Evolutionary conservation across 371 early-diverging fungal species (phyloP).

Genomic region (Globomyces sp.): DNA sequence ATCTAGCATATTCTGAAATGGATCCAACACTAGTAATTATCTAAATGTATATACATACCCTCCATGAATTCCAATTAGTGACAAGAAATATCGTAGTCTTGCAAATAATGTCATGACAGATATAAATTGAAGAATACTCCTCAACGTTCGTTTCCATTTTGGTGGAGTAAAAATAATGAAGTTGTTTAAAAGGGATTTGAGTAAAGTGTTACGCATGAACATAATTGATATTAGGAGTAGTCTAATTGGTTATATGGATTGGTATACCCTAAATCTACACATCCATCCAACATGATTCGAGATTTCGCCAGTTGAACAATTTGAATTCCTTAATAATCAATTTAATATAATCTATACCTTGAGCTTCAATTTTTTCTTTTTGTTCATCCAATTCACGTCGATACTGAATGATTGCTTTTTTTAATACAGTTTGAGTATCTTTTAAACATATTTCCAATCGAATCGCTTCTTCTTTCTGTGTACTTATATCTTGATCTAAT

Average conservation of each 20-base stretch:
- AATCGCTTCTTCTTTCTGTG: slow-evolving; percentile 11
- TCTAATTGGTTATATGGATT: not conserved
- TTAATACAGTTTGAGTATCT: slow-evolving; percentile 8
- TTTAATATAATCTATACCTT: not conserved
- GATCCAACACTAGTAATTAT: too few species aligned
- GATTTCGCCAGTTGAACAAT: not conserved
- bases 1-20: too few species aligned
- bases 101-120: slow-evolving; percentile 3
- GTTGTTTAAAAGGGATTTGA: not conserved
- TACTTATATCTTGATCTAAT: slow-evolving; percentile 14
- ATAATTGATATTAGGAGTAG: not conserved
- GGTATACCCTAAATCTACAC: slow-evolving; percentile 9
- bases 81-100: slow-evolving; percentile 4
- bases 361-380: not conserved
- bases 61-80: slow-evolving; percentile 13
- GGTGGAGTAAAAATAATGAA: not conserved
- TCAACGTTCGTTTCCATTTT: not conserved
- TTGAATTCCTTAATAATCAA: not conserved
- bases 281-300: slow-evolving; percentile 9
- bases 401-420: slow-evolving; percentile 10
- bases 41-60: not conserved
- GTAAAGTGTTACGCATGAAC: slow-evolving; percentile 6
- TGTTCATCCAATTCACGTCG: slow-evolving; percentile 16
- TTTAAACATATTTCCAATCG: slow-evolving; percentile 5
- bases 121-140: slow-evolving; percentile 8